Evolutionary conservation across 192 early-diverging fungal genomes (phyloP), one percentile per base, ranked within the genome.

Genomic region (Coemansia sp.): DNA sequence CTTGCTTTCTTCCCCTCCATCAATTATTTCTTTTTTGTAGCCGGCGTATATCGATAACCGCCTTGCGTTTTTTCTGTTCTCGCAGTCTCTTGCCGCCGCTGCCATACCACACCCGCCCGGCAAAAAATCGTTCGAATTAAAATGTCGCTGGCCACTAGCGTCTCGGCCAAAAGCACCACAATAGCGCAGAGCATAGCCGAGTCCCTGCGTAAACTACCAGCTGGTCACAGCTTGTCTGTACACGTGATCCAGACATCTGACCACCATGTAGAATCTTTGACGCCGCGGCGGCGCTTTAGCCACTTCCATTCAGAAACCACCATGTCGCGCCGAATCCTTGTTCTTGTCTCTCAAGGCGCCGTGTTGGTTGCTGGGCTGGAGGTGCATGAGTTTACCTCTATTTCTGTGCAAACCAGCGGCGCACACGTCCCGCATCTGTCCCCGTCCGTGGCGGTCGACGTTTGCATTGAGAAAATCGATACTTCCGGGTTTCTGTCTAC

Each of bases 401-500:
- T 74, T 35, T 23, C 45, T 19, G 65, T 60, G 13, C 63, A 79
- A 39, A 32, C 63, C 52, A 61, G 10, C 19, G 27, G 22, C 52
- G 32, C 32, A 18, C 20, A 32, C 19, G 35, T 14, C 29, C 39
- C 39, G 16, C 39, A 42, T 3, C 32, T 62, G 52, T 11, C 13
- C 30, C 30, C 68, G n/a, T 16, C 55, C 18, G 34, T 72, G 22
- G 36, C 64, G 16, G 68, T 74, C 20, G 60, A 80, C 27, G 63
- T 62, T 4, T 74, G 70, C 62, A 76, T 82, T 18, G 71, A 74
- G 36, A 82, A 82, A 35, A 32, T 82, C 19, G 80, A 82, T 60
- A 74, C 69, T 1, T 62, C 75, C 8, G 80, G 80, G 9, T 55
- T 57, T 47, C 72, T 71, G 20, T 23, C 59, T 36, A 7, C 27